phyloP scores from a whole-genome alignment of 2,329 filamentous ascomycete genomes.

The Ophiostoma montium region DNA sequence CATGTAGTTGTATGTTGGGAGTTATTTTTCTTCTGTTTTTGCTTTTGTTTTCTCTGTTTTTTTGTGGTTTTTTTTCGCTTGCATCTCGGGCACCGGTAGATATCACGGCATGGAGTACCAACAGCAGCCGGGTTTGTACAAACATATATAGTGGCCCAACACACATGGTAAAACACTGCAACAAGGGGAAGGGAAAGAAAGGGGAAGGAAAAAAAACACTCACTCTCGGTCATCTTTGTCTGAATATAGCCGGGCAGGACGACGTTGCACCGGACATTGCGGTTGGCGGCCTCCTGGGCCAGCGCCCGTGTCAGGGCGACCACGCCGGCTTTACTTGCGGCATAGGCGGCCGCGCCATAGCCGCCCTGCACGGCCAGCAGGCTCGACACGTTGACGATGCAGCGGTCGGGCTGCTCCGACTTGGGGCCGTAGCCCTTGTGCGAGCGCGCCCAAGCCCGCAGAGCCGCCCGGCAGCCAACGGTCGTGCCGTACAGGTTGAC shows the following conservation, averaged over 20 bases:
- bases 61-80: neutral
- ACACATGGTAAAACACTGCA: too few relatives aligned
- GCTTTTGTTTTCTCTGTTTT: neutral
- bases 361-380: slow-evolving; percentile 57
- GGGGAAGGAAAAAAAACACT: slow-evolving; percentile 15
- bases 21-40: neutral
- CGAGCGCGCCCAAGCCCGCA: slow-evolving; percentile 8
- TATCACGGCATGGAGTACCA: neutral
- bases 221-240: slow-evolving; percentile 66
- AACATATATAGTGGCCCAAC: neutral
- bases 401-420: slow-evolving; percentile 19
- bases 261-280: slow-evolving; percentile 60
- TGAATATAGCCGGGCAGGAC: slow-evolving; percentile 73
- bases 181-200: neutral
- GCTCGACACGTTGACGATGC: slow-evolving; percentile 72
- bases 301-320: slow-evolving; percentile 57
- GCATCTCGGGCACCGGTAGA: neutral
- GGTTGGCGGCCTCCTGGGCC: slow-evolving; percentile 44
- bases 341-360: slow-evolving; percentile 55
- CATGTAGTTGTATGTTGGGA: neutral
- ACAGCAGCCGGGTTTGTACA: neutral
- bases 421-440: neutral
- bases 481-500: slow-evolving; percentile 60
- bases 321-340: slow-evolving; percentile 68
- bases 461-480: slow-evolving; percentile 40